Evolutionary conservation across 129 eudicot species (phyloP), one percentile per base, ranked within the genome.

Genomic region (Arctium lappa): DNA sequence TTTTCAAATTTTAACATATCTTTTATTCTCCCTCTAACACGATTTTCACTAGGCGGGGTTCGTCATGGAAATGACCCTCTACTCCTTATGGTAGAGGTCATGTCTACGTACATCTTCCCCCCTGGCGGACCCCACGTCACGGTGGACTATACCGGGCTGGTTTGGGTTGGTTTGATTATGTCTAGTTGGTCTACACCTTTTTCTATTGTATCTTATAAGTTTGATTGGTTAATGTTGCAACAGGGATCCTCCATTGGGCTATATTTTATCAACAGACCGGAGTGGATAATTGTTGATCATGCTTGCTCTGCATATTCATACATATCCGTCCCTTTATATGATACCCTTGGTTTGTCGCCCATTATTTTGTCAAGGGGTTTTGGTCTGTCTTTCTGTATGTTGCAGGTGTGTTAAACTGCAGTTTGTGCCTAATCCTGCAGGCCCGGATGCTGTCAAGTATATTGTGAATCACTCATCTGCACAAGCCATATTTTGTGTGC

Each of bases 381-480:
- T 65, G 10, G 34, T 72, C 30, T 15, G 34, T 18, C 37, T 74
- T 82, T 80, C 22, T 73, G 39, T 72, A 68, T 16, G 71, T 37
- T 76, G 71, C 42, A 33, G 30, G 44, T 75, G 33, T 11, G 39
- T 37, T 48, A 38, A 82, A 78, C 10, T 62, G 60, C 46, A 69
- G 73, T 68, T 18, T 37, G 4, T 84, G 39, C 40, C 65, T 29
- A 30, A 63, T 80, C 73, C 40, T 86, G 86, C 89, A 95, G 98
- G 98, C 68, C 98, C 98, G 30, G 97, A 89, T 77, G 98, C 98
- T 73, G 98, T 91, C 38, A 89, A 90, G 72, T 95, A 74, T 71
- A 92, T 95, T 68, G 93, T 90, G 66, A 95, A 95, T 86, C 98
- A 95, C 82, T 92, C 97, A 56, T 82, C 89, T 77, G 79, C 90